Base-by-base conservation (phyloP, 805 yeast genomes). In the Candida koratica region DNA sequence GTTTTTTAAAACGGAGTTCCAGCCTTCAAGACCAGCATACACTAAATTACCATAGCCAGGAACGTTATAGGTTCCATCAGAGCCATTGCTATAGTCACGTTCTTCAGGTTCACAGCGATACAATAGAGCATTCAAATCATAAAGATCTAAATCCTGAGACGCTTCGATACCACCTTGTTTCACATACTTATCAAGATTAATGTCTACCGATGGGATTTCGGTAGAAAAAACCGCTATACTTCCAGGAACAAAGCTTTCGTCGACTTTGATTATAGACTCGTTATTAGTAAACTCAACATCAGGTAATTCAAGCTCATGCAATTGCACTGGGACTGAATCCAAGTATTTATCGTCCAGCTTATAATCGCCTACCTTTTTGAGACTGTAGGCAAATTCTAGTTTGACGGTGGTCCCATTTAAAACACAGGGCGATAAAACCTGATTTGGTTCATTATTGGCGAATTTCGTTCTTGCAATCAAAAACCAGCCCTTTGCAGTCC, bases 11-110 rank as follows among this genome's bases (percentile, higher is more conserved):
- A 79, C 81, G 0, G 86, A 68, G 30, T 79, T 75, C 95, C 96
- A 90, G 1, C 98, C 97, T 57, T 87, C 94, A 15, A 93, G 63
- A 8, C 98, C 98, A 26, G 96, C 89, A 58, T 86, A 90, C 0
- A 79, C 82, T 30, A 89, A 63, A 11, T 66, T 64, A 0, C 97
- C 97, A 56, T 72, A 64, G 19, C 71, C 67, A 1, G 97, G 97
- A 31, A 90, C 69, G 32, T 61, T 56, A 59, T 93, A 90, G 0
- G 75, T 75, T 7, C 96, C 96, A 29, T 73, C 80, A 6, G 57
- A 48, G 5, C 95, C 95, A 15, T 60, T 71, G 46, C 89, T 77
- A 9, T 78, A 73, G 53, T 89, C 96, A 15, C 87, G 66, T 58
- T 90, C 98, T 59, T 90, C 98, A 9, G 82, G 73, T 38, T 87